Conservation (phyloP, 352 stramenopile species). For the Thalassiosira livingstoniorum region DNA sequence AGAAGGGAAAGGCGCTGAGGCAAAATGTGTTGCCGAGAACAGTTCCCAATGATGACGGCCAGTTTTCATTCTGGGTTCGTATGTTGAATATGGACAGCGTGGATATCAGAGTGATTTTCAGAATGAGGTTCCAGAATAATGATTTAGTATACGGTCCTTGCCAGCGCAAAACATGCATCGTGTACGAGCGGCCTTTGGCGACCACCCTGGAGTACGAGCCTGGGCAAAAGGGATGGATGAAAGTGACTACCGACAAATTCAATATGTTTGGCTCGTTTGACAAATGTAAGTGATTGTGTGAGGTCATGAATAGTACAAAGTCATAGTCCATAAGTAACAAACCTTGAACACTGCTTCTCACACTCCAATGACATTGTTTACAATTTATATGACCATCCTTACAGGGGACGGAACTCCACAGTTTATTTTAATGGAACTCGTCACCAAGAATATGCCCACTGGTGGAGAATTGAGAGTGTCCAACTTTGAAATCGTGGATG, state of each 20-base stretch:
- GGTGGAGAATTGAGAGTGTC: slow-evolving; percentile 21
- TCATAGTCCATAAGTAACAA: too few relatives aligned
- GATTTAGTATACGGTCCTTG: slow-evolving; percentile 32
- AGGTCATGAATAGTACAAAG: too few relatives aligned
- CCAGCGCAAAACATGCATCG: too few relatives aligned
- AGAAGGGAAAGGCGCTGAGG: slow-evolving; percentile 10
- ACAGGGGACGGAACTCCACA: slow-evolving; percentile 22
- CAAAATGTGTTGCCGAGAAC: slow-evolving; percentile 25
- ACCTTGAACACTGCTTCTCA: too few relatives aligned
- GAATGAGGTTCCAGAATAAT: slow-evolving; percentile 34
- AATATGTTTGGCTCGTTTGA: slow-evolving; percentile 37
- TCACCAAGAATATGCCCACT: slow-evolving; percentile 15
- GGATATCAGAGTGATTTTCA: slow-evolving; percentile 27
- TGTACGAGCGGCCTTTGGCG: background rate
- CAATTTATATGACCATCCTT: too few relatives aligned
- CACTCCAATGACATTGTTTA: too few relatives aligned
- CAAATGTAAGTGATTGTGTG: too few relatives aligned
- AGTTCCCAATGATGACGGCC: slow-evolving; percentile 12
- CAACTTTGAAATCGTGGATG: slow-evolving; percentile 19
- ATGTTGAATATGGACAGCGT: too few relatives aligned
- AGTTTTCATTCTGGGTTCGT: slow-evolving; percentile 26
- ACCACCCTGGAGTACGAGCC: background rate
- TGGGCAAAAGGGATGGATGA: too few relatives aligned
- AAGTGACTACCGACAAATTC: slow-evolving; percentile 43
- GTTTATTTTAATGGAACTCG: slow-evolving; percentile 41